Base-by-base conservation (phyloP, 352 stramenopile species). In the Pythium scleroteichum region DNA sequence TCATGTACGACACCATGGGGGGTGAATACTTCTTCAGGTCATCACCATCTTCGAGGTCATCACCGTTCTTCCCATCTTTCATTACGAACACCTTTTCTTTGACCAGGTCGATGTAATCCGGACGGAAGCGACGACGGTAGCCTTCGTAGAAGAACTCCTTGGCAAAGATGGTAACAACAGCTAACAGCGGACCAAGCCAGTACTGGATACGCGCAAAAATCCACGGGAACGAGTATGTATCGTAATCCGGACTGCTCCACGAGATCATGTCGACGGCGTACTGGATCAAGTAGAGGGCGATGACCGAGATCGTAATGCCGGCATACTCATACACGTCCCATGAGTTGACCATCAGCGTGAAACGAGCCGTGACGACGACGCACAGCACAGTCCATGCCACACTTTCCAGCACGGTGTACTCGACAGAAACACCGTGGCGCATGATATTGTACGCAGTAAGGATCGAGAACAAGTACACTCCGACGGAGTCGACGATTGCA, bases 141-240 rank as follows among this genome's bases (percentile, higher is more conserved):
- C 72, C 80, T 62, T 87, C 79, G 54, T 87, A 90, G 14, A 90
- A 72, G 4, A 90, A 82, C 48, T 95, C 76, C 56, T 93, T 93
- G 2, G 65, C 8, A 20, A 90, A 62, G 56, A 94, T 74, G 2
- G 70, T 82, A 6, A 88, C 75, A 13, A 89, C 48, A 2, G 84
- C 80, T 50, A 95, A 75, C 19, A 93, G 38, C 62, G 90, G 85
- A 16, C 83, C 79, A 14, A 95, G 59, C 85, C 85, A 95, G 59
- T 87, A 90, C 60, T 85, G 69, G 12, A 62, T 26, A 4, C 73
- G 77, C 1, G 55, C 78, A 41, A 93, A 92, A 42, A 90, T 72
- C 83, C 85, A 93, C 22, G 83, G 82, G 56, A 93, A 89, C 48
- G 85, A 85, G 62, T 90, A 79, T 9, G 81, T 90, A 48, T 90